Evolutionary conservation across 345 rosid genomes (phyloP).

Genomic region (Clarkia xantiana): DNA sequence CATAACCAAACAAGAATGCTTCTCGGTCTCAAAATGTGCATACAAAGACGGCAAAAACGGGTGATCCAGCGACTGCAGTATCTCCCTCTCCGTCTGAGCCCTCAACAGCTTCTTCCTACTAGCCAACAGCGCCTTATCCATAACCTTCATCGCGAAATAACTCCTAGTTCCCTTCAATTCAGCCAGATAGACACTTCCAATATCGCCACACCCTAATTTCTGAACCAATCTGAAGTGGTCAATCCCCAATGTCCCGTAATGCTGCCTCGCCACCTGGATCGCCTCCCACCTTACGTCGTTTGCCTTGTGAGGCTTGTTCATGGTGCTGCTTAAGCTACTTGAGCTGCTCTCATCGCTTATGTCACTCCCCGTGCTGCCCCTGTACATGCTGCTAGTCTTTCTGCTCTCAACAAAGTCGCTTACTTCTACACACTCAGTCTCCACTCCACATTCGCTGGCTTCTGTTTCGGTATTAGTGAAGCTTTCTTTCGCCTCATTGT

Average conservation of each 20-base stretch:
- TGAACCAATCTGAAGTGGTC: slow-evolving; percentile 47
- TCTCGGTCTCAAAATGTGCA: slow-evolving; percentile 72
- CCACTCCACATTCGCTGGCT: slow-evolving; percentile 30
- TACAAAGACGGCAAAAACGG: slow-evolving; percentile 86
- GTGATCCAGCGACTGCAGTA: slow-evolving; percentile 75
- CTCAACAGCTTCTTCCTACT: slow-evolving; percentile 82
- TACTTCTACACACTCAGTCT: slow-evolving; percentile 34
- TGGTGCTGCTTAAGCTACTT: slow-evolving; percentile 47
- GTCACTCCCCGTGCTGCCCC: slow-evolving; percentile 83
- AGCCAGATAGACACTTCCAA: slow-evolving; percentile 68
- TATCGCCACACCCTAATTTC: slow-evolving; percentile 71
- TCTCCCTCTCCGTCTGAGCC: slow-evolving; percentile 83
- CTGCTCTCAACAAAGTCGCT: slow-evolving; percentile 40
- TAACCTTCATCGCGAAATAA: slow-evolving; percentile 69
- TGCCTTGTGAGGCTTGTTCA: slow-evolving; percentile 74
- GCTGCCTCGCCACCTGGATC: slow-evolving; percentile 45
- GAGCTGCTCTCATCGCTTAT: slow-evolving; percentile 85
- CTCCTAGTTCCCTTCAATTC: slow-evolving; percentile 61
- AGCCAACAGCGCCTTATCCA: slow-evolving; percentile 60
- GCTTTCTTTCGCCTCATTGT: slow-evolving; percentile 61
- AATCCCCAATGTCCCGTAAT: slow-evolving; percentile 33
- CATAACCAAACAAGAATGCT: slow-evolving; percentile 75
- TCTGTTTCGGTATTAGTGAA: slow-evolving; percentile 59
- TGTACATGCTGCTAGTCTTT: slow-evolving; percentile 46
- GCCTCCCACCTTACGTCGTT: slow-evolving; percentile 89